Base-by-base conservation (phyloP, 495 filamentous ascomycete species). In the Penicillium simplicissimum region DNA sequence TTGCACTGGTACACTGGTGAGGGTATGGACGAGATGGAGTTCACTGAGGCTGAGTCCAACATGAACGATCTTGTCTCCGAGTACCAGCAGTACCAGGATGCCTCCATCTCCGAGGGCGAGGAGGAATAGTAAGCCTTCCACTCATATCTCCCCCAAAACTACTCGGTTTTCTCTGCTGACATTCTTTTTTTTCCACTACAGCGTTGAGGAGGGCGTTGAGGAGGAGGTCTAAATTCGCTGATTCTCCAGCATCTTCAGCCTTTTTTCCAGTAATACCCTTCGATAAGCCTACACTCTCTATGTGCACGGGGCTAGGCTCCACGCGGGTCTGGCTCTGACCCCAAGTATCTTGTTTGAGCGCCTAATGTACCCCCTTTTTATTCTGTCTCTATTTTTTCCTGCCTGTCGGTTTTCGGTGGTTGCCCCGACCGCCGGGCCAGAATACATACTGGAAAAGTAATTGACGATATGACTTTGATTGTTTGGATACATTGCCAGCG, bases 1-100 rank as follows among this genome's bases (percentile, higher is more conserved):
- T 91, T 99, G 90, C 95, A 98, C 88, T 99, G 95, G 95, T 99
- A 99, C 82, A 99, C 95, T 87, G 93, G 93, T 75, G 95, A 99
- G 88, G 95, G 95, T 84, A 99, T 99, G 95, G 95, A 99, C 83
- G 95, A 99, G 90, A 98, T 98, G 95, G 95, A 99, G 85, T 99
- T 99, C 83, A 98, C 95, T 76, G 96, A 98, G 87, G 95, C 95
- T 71, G 95, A 99, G 90, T 94, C 90, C 84, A 99, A 99, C 85
- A 99, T 99, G 95, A 99, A 98, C 85, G 95, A 99, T 80, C 83
- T 99, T 79, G 95, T 99, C 64, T 97, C 94, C 60, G 95, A 99
- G 79, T 99, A 99, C 86, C 95, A 99, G 87, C 96, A 99, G 79
- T 99, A 99, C 87, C 95, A 99, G 86, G 95, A 99, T 74, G 95